These are phyloP conservation scores for Myxozyma lipomycoides DNA, from an alignment of 805 yeast species.

Conservation along the genomic window DNA sequence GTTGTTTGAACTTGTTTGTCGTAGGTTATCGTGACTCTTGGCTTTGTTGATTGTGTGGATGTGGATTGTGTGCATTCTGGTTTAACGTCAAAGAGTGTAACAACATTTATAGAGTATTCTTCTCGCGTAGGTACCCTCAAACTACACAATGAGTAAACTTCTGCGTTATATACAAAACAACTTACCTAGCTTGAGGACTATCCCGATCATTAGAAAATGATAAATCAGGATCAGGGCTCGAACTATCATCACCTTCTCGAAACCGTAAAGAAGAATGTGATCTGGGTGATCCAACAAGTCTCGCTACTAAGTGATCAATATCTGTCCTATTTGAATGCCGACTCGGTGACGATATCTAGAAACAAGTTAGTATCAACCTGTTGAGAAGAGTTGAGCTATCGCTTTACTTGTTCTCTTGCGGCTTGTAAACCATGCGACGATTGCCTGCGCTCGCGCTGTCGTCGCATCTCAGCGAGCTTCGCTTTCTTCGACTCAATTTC, in stretches of 20 bases:
- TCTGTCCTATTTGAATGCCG: slow-evolving; percentile 19
- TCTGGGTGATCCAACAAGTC: slow-evolving; percentile 26
- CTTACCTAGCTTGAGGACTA: not conserved
- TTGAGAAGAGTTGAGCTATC: too few species aligned
- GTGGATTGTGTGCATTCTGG: slow-evolving; percentile 1
- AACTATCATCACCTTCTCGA: not conserved
- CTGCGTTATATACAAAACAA: too few species aligned
- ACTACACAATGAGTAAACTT: too few species aligned
- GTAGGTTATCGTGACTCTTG: slow-evolving; percentile 23
- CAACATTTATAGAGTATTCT: not conserved
- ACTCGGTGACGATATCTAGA: slow-evolving; percentile 6
- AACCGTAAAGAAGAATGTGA: not conserved
- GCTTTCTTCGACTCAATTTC: slow-evolving; percentile 53
- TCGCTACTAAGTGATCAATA: slow-evolving; percentile 34
- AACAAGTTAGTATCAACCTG: not conserved
- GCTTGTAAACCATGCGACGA: slow-evolving; percentile 3
- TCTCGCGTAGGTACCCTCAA: not conserved
- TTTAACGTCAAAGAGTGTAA: slow-evolving; percentile 6
- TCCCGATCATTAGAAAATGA: not conserved
- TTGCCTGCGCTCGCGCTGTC: slow-evolving; percentile 41
- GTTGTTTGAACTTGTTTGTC: slow-evolving; percentile 35
- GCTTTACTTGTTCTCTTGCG: not conserved
- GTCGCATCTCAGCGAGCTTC: slow-evolving; percentile 50
- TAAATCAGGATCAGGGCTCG: not conserved
- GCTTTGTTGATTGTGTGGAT: not conserved